Percentiles rank a stretch among this genome's conserved stretches.
Evolutionary conservation across 257 asterid genomes (phyloP).

Genomic region (Perilla frutescens): DNA sequence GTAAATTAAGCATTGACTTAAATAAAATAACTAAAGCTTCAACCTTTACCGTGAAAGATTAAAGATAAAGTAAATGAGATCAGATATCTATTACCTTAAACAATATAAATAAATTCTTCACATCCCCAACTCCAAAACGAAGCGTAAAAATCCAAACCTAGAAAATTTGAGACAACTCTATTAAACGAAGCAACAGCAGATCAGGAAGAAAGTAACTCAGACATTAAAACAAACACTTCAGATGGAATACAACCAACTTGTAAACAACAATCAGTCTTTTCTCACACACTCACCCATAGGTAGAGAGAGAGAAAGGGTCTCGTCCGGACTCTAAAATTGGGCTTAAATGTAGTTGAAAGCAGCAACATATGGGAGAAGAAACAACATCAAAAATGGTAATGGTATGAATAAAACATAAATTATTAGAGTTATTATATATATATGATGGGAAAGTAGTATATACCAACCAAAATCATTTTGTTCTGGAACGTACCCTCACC

Average conservation of each 20-base stretch:
- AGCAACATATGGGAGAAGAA: conserved; percentile 23
- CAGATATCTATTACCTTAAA: conserved; percentile 43
- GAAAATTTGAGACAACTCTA: conserved; percentile 18
- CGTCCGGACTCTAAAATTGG: conserved; percentile 21
- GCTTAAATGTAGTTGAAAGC: conserved; percentile 35
- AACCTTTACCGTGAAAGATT: conserved; percentile 28
- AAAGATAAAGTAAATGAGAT: conserved; percentile 29
- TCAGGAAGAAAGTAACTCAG: conserved; percentile 37
- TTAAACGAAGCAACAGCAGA: conserved; percentile 40
- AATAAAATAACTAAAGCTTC: conserved; percentile 7
- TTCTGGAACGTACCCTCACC: too few relatives aligned
- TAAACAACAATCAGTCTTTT: conserved; percentile 13
- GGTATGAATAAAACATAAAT: not conserved
- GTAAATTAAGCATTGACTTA: conserved; percentile 39
- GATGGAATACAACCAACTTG: not conserved
- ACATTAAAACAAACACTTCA: conserved; percentile 25
- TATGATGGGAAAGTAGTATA: not conserved
- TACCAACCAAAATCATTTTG: too few relatives aligned
- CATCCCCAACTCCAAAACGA: conserved; percentile 16
- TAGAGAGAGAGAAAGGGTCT: conserved; percentile 24
- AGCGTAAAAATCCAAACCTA: conserved; percentile 34
- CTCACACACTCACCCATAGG: conserved; percentile 15
- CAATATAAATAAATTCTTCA: conserved; percentile 10
- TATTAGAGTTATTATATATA: not conserved
- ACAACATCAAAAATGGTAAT: conserved; percentile 17